Evolutionary conservation across 345 rosid species (phyloP), one percentile per base, ranked within the genome.

Genomic region (Eucalyptus leucophloia): DNA sequence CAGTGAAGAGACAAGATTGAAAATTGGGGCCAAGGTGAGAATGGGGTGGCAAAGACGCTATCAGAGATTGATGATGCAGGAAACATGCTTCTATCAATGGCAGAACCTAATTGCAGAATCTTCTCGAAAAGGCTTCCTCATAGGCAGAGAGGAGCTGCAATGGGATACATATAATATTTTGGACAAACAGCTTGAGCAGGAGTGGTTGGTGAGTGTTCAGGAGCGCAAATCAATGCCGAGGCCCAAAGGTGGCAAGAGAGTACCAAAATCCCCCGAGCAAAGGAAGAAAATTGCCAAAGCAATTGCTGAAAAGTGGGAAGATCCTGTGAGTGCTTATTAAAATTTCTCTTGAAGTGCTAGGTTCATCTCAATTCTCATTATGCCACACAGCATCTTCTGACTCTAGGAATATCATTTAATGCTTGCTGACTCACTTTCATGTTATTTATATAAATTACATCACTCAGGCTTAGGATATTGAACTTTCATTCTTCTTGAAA

Each of bases 221-320:
- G 93, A 90, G 89, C 93, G 98, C 91, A 96, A 93, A 92, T 89
- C 90, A 6, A 87, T n/a, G 87, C 95, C 92, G 89, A 95, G 95
- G 92, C 92, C 92, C 40, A 95, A 94, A 92, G 95, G 96, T 90
- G 91, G 92, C 95, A 94, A 91, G 93, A 93, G 99, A 93, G 96
- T 95, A 28, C 98, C 98, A 44, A 98, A 97, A 89, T 90, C 99
- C 87, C 94, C 91, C 1, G 98, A 98, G 90, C 99, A 98, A 85
- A 93, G 94, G 93, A 95, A 90, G 92, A 98, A 94, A 92, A 98
- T 98, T 69, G 97, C 99, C 14, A 96, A 93, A 89, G 97, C 99
- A 54, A 97, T 98, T 88, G 94, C 98, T 89, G 99, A 98, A 89
- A 98, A 98, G 91, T 98, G 99, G 99, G 96, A 96, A 88, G 96